Conservation (phyloP, 2,329 filamentous ascomycete genomes). For the Incumbomyces delicatus region DNA sequence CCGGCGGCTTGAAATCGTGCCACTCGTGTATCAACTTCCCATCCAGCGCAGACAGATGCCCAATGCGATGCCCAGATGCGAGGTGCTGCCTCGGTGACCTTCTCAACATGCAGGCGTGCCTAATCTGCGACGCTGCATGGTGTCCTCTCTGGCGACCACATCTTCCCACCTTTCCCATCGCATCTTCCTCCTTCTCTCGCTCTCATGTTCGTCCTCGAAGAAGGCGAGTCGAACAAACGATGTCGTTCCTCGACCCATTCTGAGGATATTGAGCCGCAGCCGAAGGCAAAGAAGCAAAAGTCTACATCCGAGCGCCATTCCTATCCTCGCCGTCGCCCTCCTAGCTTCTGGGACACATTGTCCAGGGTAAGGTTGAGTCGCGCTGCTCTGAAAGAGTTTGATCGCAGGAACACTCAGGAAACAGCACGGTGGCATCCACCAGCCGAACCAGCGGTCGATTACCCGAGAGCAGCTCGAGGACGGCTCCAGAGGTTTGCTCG, state of each 20-base stretch:
- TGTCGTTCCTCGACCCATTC: constrained; percentile 1
- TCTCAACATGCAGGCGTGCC: constrained; percentile 6
- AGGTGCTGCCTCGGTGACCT: background rate
- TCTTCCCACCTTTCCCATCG: constrained; percentile 10
- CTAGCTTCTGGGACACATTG: constrained; percentile 12
- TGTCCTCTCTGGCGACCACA: background rate
- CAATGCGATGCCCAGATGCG: background rate
- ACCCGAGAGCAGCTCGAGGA: constrained; percentile 1
- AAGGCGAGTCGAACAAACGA: constrained; percentile 9
- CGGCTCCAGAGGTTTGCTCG: constrained; percentile 13
- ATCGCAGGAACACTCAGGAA: constrained; percentile 5
- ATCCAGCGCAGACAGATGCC: no score
- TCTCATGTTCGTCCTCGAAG: constrained; percentile 11
- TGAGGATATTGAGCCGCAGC: constrained; percentile 5
- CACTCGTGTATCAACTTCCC: no score
- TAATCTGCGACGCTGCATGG: background rate
- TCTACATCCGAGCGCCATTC: background rate
- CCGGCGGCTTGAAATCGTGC: no score
- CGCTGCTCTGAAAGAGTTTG: constrained; percentile 12
- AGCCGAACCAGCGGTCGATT: background rate
- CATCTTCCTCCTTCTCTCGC: constrained; percentile 14
- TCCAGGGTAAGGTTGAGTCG: constrained; percentile 11
- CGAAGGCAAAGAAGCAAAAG: background rate
- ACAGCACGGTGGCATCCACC: constrained; percentile 1
- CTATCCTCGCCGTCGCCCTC: background rate